Base-by-base conservation (phyloP, 2,329 filamentous ascomycete genomes). In the Ceratocystis colombiana region DNA sequence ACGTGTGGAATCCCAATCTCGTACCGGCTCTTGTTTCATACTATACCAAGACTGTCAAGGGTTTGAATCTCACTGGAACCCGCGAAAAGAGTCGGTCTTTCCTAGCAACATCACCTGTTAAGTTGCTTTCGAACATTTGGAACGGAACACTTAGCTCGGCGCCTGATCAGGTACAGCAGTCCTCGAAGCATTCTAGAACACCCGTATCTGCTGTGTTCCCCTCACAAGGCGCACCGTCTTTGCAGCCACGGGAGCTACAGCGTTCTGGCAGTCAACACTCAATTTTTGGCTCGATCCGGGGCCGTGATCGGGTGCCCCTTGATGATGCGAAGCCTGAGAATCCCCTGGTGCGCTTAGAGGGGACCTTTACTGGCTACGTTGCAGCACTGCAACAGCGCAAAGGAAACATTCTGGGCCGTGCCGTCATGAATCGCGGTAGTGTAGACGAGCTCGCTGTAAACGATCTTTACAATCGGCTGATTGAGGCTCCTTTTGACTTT, bases 401-500 rank as follows among this genome's bases (percentile, higher is more conserved):
- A 73, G 92, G 92, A 41, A 90, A 91, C 71, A 89, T 96, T 67
- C 83, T 95, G 20, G 91, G 89, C 20, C 86, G 88, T 41, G 85
- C 84, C 30, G 78, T 96, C 41, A 82, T 91, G 62, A 87, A 84
- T 70, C 83, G 92, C 62, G 77, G 78, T 67, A 64, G 64, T 28
- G 79, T 81, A 33, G 89, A 96, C 72, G 88, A 92, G 72, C 80
- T 93, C 5, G 79, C 84, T 1, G 88, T 96, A 70, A 96, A 96
- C 71, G 90, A 96, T 71, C 79, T 96, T 1, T 96, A 96, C 76
- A 96, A 96, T 73, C 83, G 86, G 44, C 81, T 96, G 15, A 85
- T 96, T 20, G 91, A 96, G 73, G 88, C 88, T 69, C 89, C 91
- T 0, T 87, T 84, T 64, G 90, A 90, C 71, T 82, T 89, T 69